A percentile compares a stretch with the other conserved stretches of the same genome.
These are phyloP conservation scores for Psidium friedrichsthalianum DNA, from an alignment of 345 rosid genomes.

Conservation along the genomic window DNA sequence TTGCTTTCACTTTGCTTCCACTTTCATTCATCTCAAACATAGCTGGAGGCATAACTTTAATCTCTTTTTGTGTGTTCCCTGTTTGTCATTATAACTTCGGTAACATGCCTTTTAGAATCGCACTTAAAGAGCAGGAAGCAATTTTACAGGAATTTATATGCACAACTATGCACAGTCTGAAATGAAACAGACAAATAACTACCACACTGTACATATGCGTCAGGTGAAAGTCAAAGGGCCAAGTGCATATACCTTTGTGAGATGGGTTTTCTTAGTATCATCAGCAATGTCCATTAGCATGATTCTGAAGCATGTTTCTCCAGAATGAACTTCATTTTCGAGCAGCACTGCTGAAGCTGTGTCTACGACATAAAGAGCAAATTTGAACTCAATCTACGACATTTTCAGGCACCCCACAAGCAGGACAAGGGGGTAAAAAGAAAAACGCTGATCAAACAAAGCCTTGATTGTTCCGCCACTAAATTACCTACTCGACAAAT, in stretches of 20 bases:
- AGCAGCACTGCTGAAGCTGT: conserved; percentile 8
- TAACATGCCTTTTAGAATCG: not conserved
- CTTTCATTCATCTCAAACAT: not conserved
- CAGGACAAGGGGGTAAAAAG: too few species aligned
- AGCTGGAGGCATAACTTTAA: not conserved
- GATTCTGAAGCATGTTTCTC: conserved; percentile 29
- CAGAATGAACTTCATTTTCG: conserved; percentile 11
- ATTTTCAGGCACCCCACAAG: too few species aligned
- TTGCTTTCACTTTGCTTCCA: not conserved
- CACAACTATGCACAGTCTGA: not conserved
- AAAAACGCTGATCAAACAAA: too few species aligned
- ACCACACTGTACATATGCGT: not conserved
- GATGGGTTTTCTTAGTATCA: conserved; percentile 48
- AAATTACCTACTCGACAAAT: too few species aligned
- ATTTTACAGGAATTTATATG: not conserved
- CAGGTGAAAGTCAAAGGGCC: not conserved
- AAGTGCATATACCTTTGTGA: conserved; percentile 40
- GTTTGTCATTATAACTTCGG: not conserved
- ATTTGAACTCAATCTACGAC: too few species aligned
- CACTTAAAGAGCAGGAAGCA: not conserved
- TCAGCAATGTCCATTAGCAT: conserved; percentile 77
- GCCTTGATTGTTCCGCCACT: too few species aligned
- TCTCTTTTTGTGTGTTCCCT: not conserved
- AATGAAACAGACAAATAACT: not conserved
- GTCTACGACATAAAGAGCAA: not conserved